Evolutionary conservation across 2,329 filamentous ascomycete genomes (phyloP), one percentile per base, ranked within the genome.

Genomic region (Trichoderma harzianum): DNA sequence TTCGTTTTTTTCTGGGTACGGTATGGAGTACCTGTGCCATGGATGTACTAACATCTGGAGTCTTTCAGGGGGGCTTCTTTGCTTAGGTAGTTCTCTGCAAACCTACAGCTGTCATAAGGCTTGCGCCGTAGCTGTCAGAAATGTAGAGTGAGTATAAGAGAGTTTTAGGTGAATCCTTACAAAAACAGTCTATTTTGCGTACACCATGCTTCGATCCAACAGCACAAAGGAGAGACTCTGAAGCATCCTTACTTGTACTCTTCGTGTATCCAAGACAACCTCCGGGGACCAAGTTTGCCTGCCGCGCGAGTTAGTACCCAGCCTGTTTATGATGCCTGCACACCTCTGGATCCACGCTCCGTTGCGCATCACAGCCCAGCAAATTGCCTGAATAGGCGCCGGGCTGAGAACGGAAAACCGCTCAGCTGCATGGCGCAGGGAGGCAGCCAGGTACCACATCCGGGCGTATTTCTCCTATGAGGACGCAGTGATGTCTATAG

Each of bases 381-480:
- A 47, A 24, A 34, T 26, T 53, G 36, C 12, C 34, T 24, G 39
- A 32, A 65, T 21, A 24, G 26, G 39, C 39, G 28, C 57, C 43
- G 12, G 21, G 6, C 57, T 57, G 34, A 32, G 16, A 51, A n/a
- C 58, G 36, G 32, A 70, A 70, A 70, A 70, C 51, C 68, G 51
- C 68, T 63, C 68, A 64, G 32, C 47, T 64, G 68, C 68, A 64
- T 70, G 30, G 28, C 10, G 60, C 30, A 39, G 21, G 43, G 60
- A 64, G 68, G 64, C 32, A 57, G 64, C 64, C 64, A 67, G 64
- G 64, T 18, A 67, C 34, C 51, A 16, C 64, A 12, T 0, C 34
- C 30, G 14, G n/a, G 43, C n/a, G n/a, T 36, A 55, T 32, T 63
- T 11, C 18, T 21, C 24, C 24, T 16, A 18, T 39, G 24, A 24